These are phyloP conservation scores for Metschnikowia lachancei DNA, from an alignment of 805 yeast genomes.

Conservation along the genomic window DNA sequence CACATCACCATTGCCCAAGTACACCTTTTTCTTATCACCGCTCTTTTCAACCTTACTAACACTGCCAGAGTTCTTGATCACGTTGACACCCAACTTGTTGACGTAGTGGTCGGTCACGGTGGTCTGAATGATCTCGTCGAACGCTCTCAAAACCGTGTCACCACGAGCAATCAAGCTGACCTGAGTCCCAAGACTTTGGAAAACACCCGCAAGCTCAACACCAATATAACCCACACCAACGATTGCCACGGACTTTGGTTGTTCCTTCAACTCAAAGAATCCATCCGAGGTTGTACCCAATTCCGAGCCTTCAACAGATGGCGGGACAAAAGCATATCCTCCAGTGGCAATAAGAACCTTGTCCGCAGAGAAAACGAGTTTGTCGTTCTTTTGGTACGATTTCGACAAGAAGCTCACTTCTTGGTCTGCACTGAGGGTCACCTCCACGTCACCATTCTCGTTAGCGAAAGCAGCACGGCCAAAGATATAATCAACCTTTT, in stretches of 20 bases:
- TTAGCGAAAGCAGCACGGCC: constrained; percentile 82
- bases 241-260: constrained; percentile 89
- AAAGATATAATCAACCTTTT: constrained; percentile 80
- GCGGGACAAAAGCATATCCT: constrained; percentile 76
- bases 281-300: constrained; percentile 87
- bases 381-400: constrained; percentile 47
- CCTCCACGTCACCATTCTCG: constrained; percentile 70
- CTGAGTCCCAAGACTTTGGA: constrained; percentile 82
- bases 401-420: constrained; percentile 35
- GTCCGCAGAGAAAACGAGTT: constrained; percentile 68
- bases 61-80: constrained; percentile 63
- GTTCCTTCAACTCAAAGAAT: constrained; percentile 73
- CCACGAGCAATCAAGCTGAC: constrained; percentile 89
- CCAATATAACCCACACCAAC: constrained; percentile 99
- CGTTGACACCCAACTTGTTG: constrained; percentile 70
- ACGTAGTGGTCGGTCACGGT: constrained; percentile 79
- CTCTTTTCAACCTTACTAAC: constrained; percentile 36
- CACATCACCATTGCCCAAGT: constrained; percentile 36
- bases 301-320: constrained; percentile 72
- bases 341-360: constrained; percentile 90
- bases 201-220: constrained; percentile 91
- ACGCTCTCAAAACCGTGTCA: constrained; percentile 82
- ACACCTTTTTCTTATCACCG: constrained; percentile 37
- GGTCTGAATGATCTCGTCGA: constrained; percentile 76
- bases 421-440: constrained; percentile 47